Base-by-base conservation (phyloP, 306 rosid genomes). In the Cicer bijugum region DNA sequence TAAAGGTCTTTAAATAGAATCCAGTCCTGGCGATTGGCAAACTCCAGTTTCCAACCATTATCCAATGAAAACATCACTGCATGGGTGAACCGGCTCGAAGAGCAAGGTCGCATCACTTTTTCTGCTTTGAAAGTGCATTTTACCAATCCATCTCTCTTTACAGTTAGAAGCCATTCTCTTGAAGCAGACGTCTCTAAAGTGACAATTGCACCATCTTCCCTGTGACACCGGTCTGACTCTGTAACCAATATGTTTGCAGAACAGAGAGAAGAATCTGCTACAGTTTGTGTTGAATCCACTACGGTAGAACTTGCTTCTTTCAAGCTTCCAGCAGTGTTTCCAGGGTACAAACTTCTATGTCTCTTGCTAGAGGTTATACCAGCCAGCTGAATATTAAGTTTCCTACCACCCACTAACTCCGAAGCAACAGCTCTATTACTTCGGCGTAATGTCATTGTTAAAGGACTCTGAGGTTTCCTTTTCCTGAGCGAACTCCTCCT, bases 401-500 rank as follows among this genome's bases (percentile, higher is more conserved):
- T 89, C 82, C 75, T 81, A 58, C 73, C 67, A 61, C 51, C 62
- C 35, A 62, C 51, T 58, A 74, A 73, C 68, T 89, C 89, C 44
- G 89, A 76, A 62, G 67, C 81, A 6, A 80, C 64, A 8, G 69
- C 44, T 33, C 85, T 80, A 75, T 82, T 79, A 46, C 75, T 69
- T 76, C 78, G 85, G 16, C 84, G 85, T 19, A 78, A 44, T 71
- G 80, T 74, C 79, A 53, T 51, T 4, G 71, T 47, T 0, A 82
- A 78, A 73, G 89, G 81, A 81, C 48, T 88, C 67, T 88, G 80
- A 28, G 87, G 82, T 69, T 82, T 84, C 80, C 86, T 85, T 39
- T 85, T 89, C 82, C 93, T 78, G 65, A 86, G 81, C 1, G 96
- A 86, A 77, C 93, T 91, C 80, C 97, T 85, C 80, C 96, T 85